Base-by-base conservation (phyloP, 352 stramenopile genomes). In the Pythium myriotylum region DNA sequence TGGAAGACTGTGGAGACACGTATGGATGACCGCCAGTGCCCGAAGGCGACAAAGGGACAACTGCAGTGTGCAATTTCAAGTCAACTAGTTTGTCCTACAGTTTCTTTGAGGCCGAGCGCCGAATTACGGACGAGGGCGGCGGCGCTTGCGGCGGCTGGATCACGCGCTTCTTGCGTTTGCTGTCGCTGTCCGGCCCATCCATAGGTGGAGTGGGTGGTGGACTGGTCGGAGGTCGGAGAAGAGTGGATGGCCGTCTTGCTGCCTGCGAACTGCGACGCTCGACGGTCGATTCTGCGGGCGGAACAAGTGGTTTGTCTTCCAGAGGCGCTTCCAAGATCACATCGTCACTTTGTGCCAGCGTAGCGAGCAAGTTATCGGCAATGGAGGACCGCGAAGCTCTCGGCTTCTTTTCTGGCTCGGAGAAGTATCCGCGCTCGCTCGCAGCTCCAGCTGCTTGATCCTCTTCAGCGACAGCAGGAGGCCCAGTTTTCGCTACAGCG, bases 321-420 rank as follows among this genome's bases (percentile, higher is more conserved):
- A 22, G 20, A 35, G 24, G 46, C 46, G 23, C 3, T 1, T 55
- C 45, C 1, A 62, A 3, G 9, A 35, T 29, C 0, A 70, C 49
- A 20, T 70, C 62, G 40, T 70, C 62, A 1, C 24, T 42, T 13
- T 24, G 26, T 3, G 41, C 54, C n/a, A 70, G 22, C 6, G 55
- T 50, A 8, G 62, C 62, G 16, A 65, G 24, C n/a, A 70, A 26
- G 10, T 55, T 59, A 10, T 70, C 62, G 23, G 65, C 54, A 3
- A 56, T 49, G 3, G 50, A 54, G 26, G 54, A 70, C 32, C 62
- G 47, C 14, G 48, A 13, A 3, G 17, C 20, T 6, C 33, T 33
- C 26, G 29, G 55, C 22, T 52, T 22, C 43, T 17, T 29, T 35
- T 70, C 62, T 32, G 40, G 54, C n/a, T 70, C 62, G 0, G 62